Base-by-base conservation (phyloP, 202 grass and related monocot genomes). In the Sporobolus alterniflorus region DNA sequence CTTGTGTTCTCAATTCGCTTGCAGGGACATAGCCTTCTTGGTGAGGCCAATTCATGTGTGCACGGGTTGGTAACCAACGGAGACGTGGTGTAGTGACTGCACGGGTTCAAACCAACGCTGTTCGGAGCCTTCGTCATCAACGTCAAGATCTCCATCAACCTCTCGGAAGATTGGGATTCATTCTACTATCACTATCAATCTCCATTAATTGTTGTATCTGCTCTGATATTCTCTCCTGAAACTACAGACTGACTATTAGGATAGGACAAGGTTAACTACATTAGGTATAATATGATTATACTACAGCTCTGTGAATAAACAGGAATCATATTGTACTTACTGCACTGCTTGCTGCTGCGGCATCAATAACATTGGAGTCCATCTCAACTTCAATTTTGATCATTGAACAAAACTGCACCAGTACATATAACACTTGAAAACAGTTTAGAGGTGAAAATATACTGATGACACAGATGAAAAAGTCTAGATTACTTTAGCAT, bases 361-460 rank as follows among this genome's bases (percentile, higher is more conserved):
- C 96, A 44, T 85, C 89, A 76, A 98, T 86, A 96, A 98, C 96
- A 83, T 92, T 90, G 24, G 87, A 92, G 81, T 94, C 89, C 96
- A 98, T 96, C 88, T 98, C 96, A 52, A 98, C 87, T 98, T 98
- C 96, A 79, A 98, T 98, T 87, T 98, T 93, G 72, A 98, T 96
- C 96, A 98, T 98, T 42, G 96, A 98, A 89, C 93, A 96, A 75
- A 96, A 81, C 96, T 98, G 74, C 16, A 67, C 74, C 61, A 56
- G 24, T 59, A 87, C 41, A 83, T 79, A 67, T 61, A 65, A 9
- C 47, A 88, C 62, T 76, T 82, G 28, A 68, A n/a, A 24, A 50
- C 42, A 77, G 33, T 85, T 48, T 76, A 40, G 29, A 78, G n/a
- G 26, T 49, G 47, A 65, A 69, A 56, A 46, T 40, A 76, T 55